Base-by-base conservation (phyloP, 768 basidiomycete genomes). In the Psilocybe subaeruginosa region DNA sequence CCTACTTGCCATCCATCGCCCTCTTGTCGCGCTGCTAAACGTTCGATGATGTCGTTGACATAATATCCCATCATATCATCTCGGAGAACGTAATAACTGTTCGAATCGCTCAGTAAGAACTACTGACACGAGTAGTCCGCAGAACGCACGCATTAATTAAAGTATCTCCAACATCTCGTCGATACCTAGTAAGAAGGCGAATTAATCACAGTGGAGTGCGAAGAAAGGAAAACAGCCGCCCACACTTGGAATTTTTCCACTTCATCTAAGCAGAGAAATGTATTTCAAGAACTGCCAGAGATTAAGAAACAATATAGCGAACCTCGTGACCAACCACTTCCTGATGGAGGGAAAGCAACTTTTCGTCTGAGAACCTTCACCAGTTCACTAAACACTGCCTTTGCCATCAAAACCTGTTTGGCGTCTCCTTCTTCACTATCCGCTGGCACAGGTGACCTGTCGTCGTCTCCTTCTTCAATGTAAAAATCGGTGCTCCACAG, bases 91-190 rank as follows among this genome's bases (percentile, higher is more conserved):
- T 97, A 97, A 68, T 90, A 97, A 23, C 91, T 93, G 68, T 17
- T 8, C 9, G 43, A n/a, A 29, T 27, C 29, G 56, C 43, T 54
- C 66, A 54, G 56, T 54, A 9, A 31, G 55, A 23, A 7, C 43
- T 45, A 12, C 3, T 27, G 11, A 23, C 23, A 23, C 27, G 46
- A 58, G 31, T 37, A 54, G 48, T 33, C 59, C 23, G 52, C 43
- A 52, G 2, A 16, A 79, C 89, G 56, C 75, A 94, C 91, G 92
- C 92, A 66, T 95, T 95, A 61, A 95, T 89, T 12, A 95, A 79
- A 1, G 91, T 92, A 74, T 95, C 93, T 0, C 93, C 93, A 27
- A 93, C 86, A 60, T 95, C 93, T 63, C 92, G 77, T 65, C 93
- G 86, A 75, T 93, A 95, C 31, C 91, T 93, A n/a, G 8, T 62